Evolutionary conservation across 495 filamentous ascomycete species (phyloP).

Genomic region (Talaromyces liani): DNA sequence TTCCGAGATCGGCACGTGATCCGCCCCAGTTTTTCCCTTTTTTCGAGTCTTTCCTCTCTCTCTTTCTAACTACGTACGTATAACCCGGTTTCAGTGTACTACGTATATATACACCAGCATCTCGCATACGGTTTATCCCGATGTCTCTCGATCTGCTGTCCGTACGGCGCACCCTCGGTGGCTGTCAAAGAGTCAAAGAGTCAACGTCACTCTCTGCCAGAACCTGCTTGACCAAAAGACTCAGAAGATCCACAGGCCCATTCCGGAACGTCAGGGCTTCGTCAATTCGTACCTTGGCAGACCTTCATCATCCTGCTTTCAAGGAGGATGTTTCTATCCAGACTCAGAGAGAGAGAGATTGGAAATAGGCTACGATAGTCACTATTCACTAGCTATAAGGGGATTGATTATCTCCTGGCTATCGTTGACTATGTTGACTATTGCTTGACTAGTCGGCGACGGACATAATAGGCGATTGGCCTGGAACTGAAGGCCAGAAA

Average conservation of each 20-base stretch:
- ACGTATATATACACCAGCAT: no score
- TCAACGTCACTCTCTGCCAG: not conserved
- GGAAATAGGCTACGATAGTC: no score
- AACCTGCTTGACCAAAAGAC: not conserved
- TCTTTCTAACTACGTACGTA: no score
- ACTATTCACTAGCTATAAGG: no score
- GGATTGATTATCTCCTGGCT: no score
- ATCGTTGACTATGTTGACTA: no score
- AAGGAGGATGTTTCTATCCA: not conserved
- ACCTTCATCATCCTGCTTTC: not conserved
- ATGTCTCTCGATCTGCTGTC: not conserved
- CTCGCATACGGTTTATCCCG: not conserved
- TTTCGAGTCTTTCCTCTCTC: not conserved
- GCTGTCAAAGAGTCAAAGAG: no score
- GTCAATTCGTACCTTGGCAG: not conserved
- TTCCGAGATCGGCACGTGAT: not conserved
- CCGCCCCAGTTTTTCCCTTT: not conserved
- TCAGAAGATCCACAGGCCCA: not conserved
- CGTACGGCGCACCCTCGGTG: no score
- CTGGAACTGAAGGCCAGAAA: not conserved
- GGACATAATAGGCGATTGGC: conserved; percentile 2
- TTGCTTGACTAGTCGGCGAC: not conserved
- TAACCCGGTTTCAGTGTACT: no score
- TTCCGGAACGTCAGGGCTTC: conserved; percentile 1
- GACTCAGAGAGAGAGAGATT: no score